Conservation (phyloP, 1,284 basidiomycete genomes). For the Inonotus obliquus region DNA sequence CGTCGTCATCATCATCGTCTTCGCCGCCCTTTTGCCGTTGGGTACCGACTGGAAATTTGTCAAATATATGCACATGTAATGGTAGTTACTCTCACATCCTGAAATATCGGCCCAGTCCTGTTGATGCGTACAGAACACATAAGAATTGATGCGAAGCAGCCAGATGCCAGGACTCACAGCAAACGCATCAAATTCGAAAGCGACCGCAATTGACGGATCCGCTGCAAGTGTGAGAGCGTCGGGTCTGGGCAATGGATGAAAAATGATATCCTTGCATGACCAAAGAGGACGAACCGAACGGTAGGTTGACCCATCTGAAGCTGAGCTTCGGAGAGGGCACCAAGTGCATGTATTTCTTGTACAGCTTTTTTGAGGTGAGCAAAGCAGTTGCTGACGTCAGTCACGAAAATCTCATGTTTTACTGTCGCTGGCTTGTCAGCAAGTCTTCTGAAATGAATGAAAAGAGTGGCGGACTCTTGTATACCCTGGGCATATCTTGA, state of each 20-base stretch:
- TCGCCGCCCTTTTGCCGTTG: constrained; percentile 29
- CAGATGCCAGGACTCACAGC: constrained; percentile 41
- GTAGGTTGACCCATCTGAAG: constrained; percentile 68
- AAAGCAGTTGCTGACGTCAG: constrained; percentile 76
- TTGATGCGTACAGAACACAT: not conserved
- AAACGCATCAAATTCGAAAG: constrained; percentile 63
- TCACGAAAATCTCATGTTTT: constrained; percentile 76
- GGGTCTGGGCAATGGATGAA: constrained; percentile 34
- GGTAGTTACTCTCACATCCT: not conserved
- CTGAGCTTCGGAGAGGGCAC: constrained; percentile 37
- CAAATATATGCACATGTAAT: not conserved
- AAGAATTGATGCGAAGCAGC: not conserved
- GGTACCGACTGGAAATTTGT: not conserved
- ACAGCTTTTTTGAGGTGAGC: constrained; percentile 70
- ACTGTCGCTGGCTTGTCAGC: constrained; percentile 37
- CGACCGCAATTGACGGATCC: constrained; percentile 48
- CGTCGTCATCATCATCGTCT: constrained; percentile 52
- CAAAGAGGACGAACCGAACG: constrained; percentile 43
- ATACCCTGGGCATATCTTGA: constrained; percentile 45
- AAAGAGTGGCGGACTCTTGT: constrained; percentile 48
- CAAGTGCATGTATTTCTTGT: constrained; percentile 49
- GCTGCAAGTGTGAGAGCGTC: constrained; percentile 54
- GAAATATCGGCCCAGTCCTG: constrained; percentile 20
- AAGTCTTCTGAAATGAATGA: too few species aligned
- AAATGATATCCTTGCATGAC: not conserved